Evolutionary conservation across 1,139 yeast species (phyloP).

Genomic region (Sugiyamaella pinicola): DNA sequence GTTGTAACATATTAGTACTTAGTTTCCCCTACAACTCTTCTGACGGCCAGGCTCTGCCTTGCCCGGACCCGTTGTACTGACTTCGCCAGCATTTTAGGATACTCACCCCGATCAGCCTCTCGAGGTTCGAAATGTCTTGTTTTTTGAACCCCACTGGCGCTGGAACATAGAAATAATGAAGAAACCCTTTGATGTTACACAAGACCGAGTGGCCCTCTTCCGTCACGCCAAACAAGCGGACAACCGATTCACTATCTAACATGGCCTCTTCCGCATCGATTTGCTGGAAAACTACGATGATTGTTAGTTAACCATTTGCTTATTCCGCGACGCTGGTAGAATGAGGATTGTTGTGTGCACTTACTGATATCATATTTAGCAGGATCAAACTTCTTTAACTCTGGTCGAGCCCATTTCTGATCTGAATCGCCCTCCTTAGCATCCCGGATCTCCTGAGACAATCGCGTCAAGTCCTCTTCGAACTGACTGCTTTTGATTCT

Average conservation of each 20-base stretch:
- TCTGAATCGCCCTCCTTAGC: slow-evolving; percentile 40
- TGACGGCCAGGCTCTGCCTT: too few species aligned
- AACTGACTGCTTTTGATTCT: slow-evolving; percentile 42
- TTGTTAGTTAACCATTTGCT: too few species aligned
- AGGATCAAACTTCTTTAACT: slow-evolving; percentile 53
- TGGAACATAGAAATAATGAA: slow-evolving; percentile 89
- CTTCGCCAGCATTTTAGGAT: background rate
- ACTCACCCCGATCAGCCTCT: slow-evolving; percentile 40
- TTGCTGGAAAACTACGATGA: slow-evolving; percentile 65
- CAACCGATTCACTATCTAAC: slow-evolving; percentile 52
- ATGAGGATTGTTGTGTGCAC: too few species aligned
- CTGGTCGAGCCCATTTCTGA: slow-evolving; percentile 66
- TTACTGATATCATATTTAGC: slow-evolving; percentile 49
- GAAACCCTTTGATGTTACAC: slow-evolving; percentile 86
- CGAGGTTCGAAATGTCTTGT: slow-evolving; percentile 54
- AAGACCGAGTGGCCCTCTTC: slow-evolving; percentile 81
- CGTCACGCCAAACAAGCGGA: slow-evolving; percentile 92
- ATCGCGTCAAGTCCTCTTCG: slow-evolving; percentile 50
- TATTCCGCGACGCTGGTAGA: too few species aligned
- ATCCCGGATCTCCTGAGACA: slow-evolving; percentile 45
- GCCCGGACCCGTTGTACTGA: too few species aligned
- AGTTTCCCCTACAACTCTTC: too few species aligned
- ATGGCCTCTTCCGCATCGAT: slow-evolving; percentile 89
- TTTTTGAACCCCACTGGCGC: slow-evolving; percentile 77
- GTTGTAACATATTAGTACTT: slow-evolving; percentile 1